A percentile compares a stretch with the other conserved stretches of the same genome.
Conservation (phyloP, 179 eudicot genomes). For the Carnegiea gigantea region DNA sequence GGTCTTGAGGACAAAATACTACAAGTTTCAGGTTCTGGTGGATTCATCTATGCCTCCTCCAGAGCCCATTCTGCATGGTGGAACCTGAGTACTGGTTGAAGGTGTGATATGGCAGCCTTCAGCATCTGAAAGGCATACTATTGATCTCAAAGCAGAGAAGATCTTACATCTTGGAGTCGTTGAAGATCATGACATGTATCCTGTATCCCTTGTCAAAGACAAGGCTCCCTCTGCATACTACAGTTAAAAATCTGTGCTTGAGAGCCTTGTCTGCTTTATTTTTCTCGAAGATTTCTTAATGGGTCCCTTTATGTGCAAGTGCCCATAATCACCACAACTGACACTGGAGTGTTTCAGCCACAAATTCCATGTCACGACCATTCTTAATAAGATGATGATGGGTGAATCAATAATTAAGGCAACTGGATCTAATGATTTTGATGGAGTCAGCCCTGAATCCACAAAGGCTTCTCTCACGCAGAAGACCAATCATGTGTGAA, state of each 20-base stretch:
- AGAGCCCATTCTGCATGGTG: slow-evolving; percentile 51
- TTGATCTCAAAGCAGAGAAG: slow-evolving; percentile 79
- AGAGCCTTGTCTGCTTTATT: neutral
- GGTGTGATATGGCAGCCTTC: slow-evolving; percentile 65
- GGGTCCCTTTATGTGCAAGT: slow-evolving; percentile 76
- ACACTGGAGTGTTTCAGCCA: slow-evolving; percentile 56
- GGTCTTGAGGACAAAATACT: neutral
- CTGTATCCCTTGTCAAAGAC: slow-evolving; percentile 81
- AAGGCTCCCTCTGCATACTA: slow-evolving; percentile 72
- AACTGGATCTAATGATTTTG: slow-evolving; percentile 14
- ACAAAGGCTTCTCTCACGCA: slow-evolving; percentile 57
- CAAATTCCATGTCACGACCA: slow-evolving; percentile 65
- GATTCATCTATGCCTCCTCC: slow-evolving; percentile 72
- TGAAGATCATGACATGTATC: slow-evolving; percentile 66
- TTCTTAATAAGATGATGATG: slow-evolving; percentile 25
- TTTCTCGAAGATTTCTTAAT: slow-evolving; percentile 11
- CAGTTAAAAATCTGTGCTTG: slow-evolving; percentile 34
- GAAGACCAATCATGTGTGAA: slow-evolving; percentile 50
- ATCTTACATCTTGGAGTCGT: slow-evolving; percentile 77
- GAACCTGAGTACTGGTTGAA: slow-evolving; percentile 76
- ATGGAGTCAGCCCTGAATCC: slow-evolving; percentile 42
- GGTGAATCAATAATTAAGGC: slow-evolving; percentile 19
- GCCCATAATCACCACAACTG: slow-evolving; percentile 72
- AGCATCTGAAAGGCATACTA: slow-evolving; percentile 45
- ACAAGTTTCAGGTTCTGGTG: slow-evolving; percentile 55